A percentile compares a stretch with the other conserved stretches of the same genome.
phyloP scores from a whole-genome alignment of 2,329 filamentous ascomycete species.

The Pyricularia sp. region DNA sequence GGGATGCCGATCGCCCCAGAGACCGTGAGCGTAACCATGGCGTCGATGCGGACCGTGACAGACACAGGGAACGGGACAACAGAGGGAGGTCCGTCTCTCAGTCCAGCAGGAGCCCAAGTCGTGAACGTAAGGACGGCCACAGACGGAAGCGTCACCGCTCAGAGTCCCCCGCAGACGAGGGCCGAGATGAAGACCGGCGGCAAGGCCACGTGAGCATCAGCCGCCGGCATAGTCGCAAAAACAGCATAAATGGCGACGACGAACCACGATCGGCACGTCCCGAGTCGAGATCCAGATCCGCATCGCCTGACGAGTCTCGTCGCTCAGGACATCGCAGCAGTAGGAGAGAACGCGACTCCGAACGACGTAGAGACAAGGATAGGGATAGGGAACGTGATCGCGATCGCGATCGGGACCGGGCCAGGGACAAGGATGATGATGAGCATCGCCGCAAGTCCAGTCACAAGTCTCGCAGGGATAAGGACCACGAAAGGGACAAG shows the following conservation, averaged over 20 bases:
- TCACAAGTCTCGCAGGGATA: constrained; percentile 30
- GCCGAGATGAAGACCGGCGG: constrained; percentile 28
- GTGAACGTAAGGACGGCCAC: constrained; percentile 30
- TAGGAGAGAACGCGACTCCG: constrained; percentile 35
- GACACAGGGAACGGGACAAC: constrained; percentile 17
- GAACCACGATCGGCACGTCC: constrained; percentile 22
- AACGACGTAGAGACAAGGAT: constrained; percentile 17
- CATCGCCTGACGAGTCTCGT: constrained; percentile 47
- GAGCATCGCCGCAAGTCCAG: constrained; percentile 11
- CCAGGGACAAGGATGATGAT: constrained; percentile 22
- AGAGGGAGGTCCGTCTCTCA: constrained; percentile 19
- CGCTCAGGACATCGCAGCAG: constrained; percentile 47
- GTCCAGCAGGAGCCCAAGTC: constrained; percentile 25
- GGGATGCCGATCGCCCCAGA: constrained; percentile 13
- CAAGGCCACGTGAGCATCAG: constrained; percentile 19
- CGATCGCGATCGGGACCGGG: constrained; percentile 15
- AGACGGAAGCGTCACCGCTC: constrained; percentile 44
- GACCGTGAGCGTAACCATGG: constrained; percentile 19
- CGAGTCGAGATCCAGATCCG: constrained; percentile 38
- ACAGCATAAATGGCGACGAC: constrained; percentile 29
- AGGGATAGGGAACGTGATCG: constrained; percentile 2
- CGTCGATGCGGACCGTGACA: constrained; percentile 8
- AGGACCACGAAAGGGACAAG: constrained; percentile 21
- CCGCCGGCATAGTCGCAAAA: constrained; percentile 35
- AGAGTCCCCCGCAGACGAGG: constrained; percentile 27